Evolutionary conservation across 768 basidiomycete genomes (phyloP), one percentile per base, ranked within the genome.

Genomic region (Tephrocybe rancida): DNA sequence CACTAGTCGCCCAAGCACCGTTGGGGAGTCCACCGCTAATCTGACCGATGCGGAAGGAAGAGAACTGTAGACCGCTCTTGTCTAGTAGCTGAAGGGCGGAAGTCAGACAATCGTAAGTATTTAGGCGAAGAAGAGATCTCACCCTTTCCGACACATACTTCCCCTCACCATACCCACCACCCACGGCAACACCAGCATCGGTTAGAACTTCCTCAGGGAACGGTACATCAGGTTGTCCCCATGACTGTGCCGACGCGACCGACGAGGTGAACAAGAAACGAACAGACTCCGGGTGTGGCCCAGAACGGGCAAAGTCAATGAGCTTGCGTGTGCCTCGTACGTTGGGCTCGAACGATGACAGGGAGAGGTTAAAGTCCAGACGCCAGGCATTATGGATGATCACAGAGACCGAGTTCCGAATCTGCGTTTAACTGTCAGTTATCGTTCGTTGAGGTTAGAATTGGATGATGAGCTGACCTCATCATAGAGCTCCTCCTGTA

Each of bases 301-400:
- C 69, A 16, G 58, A 62, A 16, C 71, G 55, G 0, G 64, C 70
- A 6, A 80, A 64, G 38, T 79, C 73, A 35, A 83, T 64, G 18
- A 84, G 68, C 57, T 76, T 76, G 25, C 78, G 69, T 3, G 74
- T 78, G 22, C 78, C 77, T 18, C 63, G 66, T 29, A 85, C 66
- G 57, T 81, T 76, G 3, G 73, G 56, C 54, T 83, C 81, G 48
- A 83, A 84, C 3, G 80, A 81, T 0, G 71, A 64, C 26, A 83
- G 62, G 10, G 73, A 70, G 1, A 82, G 70, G 51, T 80, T 80
- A 65, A 84, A 73, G 51, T 72, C 65, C 21, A 74, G 64, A n/a
- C 64, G 67, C 78, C 78, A 79, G 3, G 77, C 76, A 3, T 67
- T 74, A 48, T 78, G 76, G 19, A 78, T 71, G 44, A 78, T 64